phyloP scores from a whole-genome alignment of 2,329 filamentous ascomycete species.

The Pseudocercospora eumusae region DNA sequence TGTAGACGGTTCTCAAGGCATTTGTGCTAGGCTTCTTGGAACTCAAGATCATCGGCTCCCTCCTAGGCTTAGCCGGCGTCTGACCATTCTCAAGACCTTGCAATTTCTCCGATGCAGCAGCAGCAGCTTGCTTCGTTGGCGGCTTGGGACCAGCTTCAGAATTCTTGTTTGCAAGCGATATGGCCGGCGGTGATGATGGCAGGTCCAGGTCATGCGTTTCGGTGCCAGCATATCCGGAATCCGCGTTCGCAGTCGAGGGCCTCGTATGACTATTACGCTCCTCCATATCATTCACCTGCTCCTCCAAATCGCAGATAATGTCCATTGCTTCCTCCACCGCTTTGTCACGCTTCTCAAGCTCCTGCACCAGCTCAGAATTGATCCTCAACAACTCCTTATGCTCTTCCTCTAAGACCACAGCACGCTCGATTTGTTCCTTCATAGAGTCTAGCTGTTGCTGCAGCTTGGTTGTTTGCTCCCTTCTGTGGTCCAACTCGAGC shows the following conservation, averaged over 20 bases:
- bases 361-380: constrained; percentile 59
- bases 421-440: constrained; percentile 52
- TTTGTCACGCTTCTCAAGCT: constrained; percentile 66
- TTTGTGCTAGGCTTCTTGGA: constrained; percentile 39
- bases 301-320: constrained; percentile 68
- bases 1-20: constrained; percentile 41
- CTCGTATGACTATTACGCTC: constrained; percentile 33
- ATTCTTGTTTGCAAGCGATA: constrained; percentile 13
- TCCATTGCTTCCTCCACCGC: constrained; percentile 70
- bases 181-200: constrained; percentile 33
- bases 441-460: constrained; percentile 61
- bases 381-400: constrained; percentile 57
- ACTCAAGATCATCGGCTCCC: constrained; percentile 38
- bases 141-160: constrained; percentile 14
- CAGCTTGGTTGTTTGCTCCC: constrained; percentile 62
- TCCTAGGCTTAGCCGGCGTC: constrained; percentile 32
- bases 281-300: constrained; percentile 39
- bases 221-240: constrained; percentile 41
- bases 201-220: constrained; percentile 36
- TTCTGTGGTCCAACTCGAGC: constrained; percentile 68
- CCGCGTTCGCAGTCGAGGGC: constrained; percentile 39
- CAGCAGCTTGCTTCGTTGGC: constrained; percentile 25
- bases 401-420: constrained; percentile 41
- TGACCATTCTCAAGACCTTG: constrained; percentile 27
- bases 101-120: constrained; percentile 30